These are phyloP conservation scores for Grifola frondosa DNA, from an alignment of 1,284 basidiomycete species.

Conservation along the genomic window DNA sequence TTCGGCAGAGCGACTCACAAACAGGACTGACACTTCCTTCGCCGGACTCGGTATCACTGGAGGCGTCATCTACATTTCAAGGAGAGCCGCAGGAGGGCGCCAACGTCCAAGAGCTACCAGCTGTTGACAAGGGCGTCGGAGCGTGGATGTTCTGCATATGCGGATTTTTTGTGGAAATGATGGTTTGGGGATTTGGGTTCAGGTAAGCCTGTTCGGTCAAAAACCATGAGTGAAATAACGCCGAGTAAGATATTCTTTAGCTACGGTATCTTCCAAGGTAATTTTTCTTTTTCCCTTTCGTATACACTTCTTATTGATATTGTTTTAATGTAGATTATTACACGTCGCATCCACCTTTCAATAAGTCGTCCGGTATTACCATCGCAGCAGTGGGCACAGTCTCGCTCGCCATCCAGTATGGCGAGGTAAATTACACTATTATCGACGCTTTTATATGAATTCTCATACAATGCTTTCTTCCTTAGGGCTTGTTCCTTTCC, in stretches of 20 bases:
- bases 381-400: conserved; percentile 23
- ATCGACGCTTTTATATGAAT: neutral
- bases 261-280: conserved; percentile 25
- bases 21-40: neutral
- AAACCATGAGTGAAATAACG: neutral
- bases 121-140: conserved; percentile 12
- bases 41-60: conserved; percentile 7
- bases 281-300: neutral
- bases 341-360: conserved; percentile 22
- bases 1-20: neutral
- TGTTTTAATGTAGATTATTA: conserved; percentile 16
- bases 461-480: too few species aligned
- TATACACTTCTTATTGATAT: neutral
- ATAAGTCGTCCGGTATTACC: conserved; percentile 16
- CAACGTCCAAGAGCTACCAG: conserved; percentile 16
- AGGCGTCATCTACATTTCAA: conserved; percentile 7
- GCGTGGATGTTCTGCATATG: conserved; percentile 19
- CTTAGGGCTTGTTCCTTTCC: conserved; percentile 22
- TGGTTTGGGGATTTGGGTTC: conserved; percentile 38
- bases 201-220: conserved; percentile 4
- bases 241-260: conserved; percentile 2
- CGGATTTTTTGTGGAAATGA: conserved; percentile 31
- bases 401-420: conserved; percentile 23
- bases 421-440: conserved; percentile 10
- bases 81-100: conserved; percentile 13